Evolutionary conservation across 1,139 yeast species (phyloP), one percentile per base, ranked within the genome.

Genomic region (Candida freyschussii): DNA sequence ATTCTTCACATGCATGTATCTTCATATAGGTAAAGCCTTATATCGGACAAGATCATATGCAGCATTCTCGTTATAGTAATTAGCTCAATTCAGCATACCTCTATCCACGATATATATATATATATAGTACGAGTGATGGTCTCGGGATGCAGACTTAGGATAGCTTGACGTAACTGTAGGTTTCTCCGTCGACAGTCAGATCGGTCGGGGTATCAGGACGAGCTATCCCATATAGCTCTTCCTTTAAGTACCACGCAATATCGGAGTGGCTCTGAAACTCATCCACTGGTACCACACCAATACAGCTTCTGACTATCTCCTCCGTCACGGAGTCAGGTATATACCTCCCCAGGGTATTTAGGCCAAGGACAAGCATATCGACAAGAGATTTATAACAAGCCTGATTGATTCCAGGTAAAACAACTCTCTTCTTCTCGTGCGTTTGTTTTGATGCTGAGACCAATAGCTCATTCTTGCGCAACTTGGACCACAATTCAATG

Each of bases 401-500:
- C 14, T 32, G 17, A n/a, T 57, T 57, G 30, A 56, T 40, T 18
- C 62, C 61, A 1, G 49, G 51, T 1, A 62, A 47, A 1, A 56
- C 53, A 22, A 61, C 50, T 5, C 53, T 45, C 21, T 41, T 34
- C 11, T 45, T 47, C 4, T 38, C 13, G 2, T 37, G 18, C 2
- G 33, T 16, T 12, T 34, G 34, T 10, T 25, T 36, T 2, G 24
- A 11, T 3, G 43, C 33, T 2, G 21, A 16, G 3, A 30, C 27
- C 9, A 63, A 42, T 4, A 37, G 30, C 2, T 54, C 47, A 6
- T 52, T 49, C 1, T 34, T 31, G 6, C 50, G 41, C 8, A 62
- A 36, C 2, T 23, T 23, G 2, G 34, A 37, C 78, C 78, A 74
- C 13, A 75, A 37, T 2, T 62, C 67, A 18, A 61, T 49, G 29